Evolutionary conservation across 2,329 filamentous ascomycete species (phyloP), one percentile per base, ranked within the genome.

Genomic region (Paecilomyces sp.): DNA sequence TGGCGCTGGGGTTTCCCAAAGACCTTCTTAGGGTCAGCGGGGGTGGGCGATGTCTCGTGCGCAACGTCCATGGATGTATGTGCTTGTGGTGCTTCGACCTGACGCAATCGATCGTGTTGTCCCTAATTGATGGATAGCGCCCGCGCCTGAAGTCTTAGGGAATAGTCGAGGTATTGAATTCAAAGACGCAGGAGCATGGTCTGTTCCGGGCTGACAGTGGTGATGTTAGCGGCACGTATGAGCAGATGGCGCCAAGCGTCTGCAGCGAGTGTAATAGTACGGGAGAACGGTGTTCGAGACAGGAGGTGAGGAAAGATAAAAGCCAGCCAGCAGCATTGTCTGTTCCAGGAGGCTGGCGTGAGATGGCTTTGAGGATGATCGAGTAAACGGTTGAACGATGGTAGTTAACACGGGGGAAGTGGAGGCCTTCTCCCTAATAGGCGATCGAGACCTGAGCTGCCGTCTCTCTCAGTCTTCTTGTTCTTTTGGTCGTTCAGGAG

Each of bases 21-120:
- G 36, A 71, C 69, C 63, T 70, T 73, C 33, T 71, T 70, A 55
- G 77, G 71, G 57, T 74, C 73, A 54, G 71, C 68, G n/a, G 70
- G 60, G 56, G 66, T 65, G 58, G 68, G 63, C 34, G 71, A 58
- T 33, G 67, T 59, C 15, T 70, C 68, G 50, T 64, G 63, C 54
- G 67, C 63, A 54, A 71, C 66, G 59, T 75, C 74, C 75, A 77
- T 77, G 58, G 57, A 54, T 31, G 13, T 33, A 15, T 47, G 36
- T 51, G 36, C 36, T 47, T 47, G 15, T 47, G 18, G 41, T 18
- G 15, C 41, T 22, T 47, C 36, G n/a, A 41, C 5, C 36, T 12
- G 11, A 53, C 13, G 24, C 15, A 53, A 53, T 30, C 28, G 51
- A 12, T 13, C 22, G n/a, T 25, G 28, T 22, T 28, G 24, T 53